Percentiles rank a stretch among this genome's conserved stretches.
Evolutionary conservation across 2,329 filamentous ascomycete species (phyloP).

Genomic region (Cordyceps cicadae): DNA sequence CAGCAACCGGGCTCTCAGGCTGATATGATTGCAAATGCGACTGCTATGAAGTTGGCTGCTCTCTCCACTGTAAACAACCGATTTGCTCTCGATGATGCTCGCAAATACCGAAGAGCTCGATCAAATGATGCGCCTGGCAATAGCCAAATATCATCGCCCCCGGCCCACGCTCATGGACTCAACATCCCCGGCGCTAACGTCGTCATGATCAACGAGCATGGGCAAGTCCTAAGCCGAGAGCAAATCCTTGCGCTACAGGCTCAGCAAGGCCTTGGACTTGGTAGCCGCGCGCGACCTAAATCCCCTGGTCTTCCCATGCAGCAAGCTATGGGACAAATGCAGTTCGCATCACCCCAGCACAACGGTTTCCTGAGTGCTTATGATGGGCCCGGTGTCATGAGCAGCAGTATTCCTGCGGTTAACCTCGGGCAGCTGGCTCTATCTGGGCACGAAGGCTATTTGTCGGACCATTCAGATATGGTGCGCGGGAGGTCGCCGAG

Average conservation of each 20-base stretch:
- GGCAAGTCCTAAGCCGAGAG: slow-evolving; percentile 76
- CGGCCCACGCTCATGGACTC: slow-evolving; percentile 39
- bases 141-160: slow-evolving; percentile 53
- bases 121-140: slow-evolving; percentile 71
- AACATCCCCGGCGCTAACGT: slow-evolving; percentile 66
- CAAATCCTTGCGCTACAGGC: slow-evolving; percentile 76
- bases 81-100: slow-evolving; percentile 91
- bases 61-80: slow-evolving; percentile 97
- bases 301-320: slow-evolving; percentile 85
- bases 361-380: slow-evolving; percentile 92
- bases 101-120: slow-evolving; percentile 86
- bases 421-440: slow-evolving; percentile 65
- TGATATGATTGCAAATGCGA: slow-evolving; percentile 97
- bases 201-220: slow-evolving; percentile 91
- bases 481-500: slow-evolving; percentile 83
- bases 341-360: slow-evolving; percentile 81
- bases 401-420: slow-evolving; percentile 61
- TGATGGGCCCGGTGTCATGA: slow-evolving; percentile 64
- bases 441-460: slow-evolving; percentile 69
- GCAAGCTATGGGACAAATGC: slow-evolving; percentile 50
- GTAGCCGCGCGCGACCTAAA: slow-evolving; percentile 72
- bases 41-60: slow-evolving; percentile 96
- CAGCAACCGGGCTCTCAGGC: slow-evolving; percentile 46
- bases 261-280: slow-evolving; percentile 53
- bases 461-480: slow-evolving; percentile 91